Evolutionary conservation across 83 land plant genomes (phyloP).

Genomic region (Diphasiastrum complanatum): DNA sequence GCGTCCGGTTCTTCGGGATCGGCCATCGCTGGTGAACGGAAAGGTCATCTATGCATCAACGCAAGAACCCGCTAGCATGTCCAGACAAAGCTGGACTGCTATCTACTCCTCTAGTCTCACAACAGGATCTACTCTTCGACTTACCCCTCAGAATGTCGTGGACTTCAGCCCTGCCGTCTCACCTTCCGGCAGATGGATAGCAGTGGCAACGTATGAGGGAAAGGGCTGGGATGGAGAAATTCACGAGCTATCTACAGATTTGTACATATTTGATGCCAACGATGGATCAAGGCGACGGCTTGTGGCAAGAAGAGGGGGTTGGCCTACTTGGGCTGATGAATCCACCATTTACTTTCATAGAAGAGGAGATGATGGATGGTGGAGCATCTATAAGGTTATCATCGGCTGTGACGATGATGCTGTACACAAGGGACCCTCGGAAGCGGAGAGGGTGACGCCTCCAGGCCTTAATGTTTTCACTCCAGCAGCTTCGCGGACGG

Average conservation of each 20-base stretch:
- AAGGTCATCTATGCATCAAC: slow-evolving; percentile 31
- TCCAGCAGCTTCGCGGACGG: slow-evolving; percentile 28
- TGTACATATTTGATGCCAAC: slow-evolving; percentile 23
- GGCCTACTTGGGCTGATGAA: slow-evolving; percentile 46
- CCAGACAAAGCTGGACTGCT: slow-evolving; percentile 37
- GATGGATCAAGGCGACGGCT: slow-evolving; percentile 35
- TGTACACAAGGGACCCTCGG: neutral
- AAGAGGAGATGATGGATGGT: slow-evolving; percentile 37
- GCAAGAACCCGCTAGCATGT: slow-evolving; percentile 4
- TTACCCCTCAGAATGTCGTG: slow-evolving; percentile 32
- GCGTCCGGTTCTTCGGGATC: slow-evolving; percentile 19
- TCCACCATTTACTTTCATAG: slow-evolving; percentile 27
- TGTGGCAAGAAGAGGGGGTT: slow-evolving; percentile 34
- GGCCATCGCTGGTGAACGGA: slow-evolving; percentile 23
- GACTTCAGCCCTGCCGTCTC: slow-evolving; percentile 44
- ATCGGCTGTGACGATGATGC: neutral
- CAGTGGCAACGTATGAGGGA: slow-evolving; percentile 30
- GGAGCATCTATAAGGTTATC: slow-evolving; percentile 31
- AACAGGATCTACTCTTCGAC: slow-evolving; percentile 15
- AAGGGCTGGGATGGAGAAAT: slow-evolving; percentile 30
- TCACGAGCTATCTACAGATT: slow-evolving; percentile 22
- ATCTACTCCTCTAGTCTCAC: slow-evolving; percentile 25
- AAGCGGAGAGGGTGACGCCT: slow-evolving; percentile 33
- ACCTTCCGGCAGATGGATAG: slow-evolving; percentile 37
- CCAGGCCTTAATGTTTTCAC: slow-evolving; percentile 41